Evolutionary conservation across 2,329 filamentous ascomycete species (phyloP).

Genomic region (Paraphaeosphaeria minitans): DNA sequence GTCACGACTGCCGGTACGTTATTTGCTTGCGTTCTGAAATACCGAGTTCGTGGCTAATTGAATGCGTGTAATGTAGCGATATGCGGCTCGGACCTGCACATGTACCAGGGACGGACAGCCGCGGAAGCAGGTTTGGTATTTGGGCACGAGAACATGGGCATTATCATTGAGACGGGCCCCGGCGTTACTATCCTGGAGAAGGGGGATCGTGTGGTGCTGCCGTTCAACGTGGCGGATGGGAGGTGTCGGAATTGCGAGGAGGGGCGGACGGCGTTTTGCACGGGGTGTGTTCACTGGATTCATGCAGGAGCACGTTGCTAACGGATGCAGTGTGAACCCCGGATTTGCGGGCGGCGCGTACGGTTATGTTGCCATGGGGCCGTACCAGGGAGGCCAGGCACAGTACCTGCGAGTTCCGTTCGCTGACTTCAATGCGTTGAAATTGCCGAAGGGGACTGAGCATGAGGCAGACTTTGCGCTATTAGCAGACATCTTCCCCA

Average conservation of each 20-base stretch:
- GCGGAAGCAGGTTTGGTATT: slow-evolving; percentile 67
- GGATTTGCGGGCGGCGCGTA: slow-evolving; percentile 66
- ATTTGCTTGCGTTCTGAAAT: background rate
- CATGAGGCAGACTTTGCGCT: slow-evolving; percentile 65
- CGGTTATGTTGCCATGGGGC: slow-evolving; percentile 67
- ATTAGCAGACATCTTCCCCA: slow-evolving; percentile 57
- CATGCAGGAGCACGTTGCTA: slow-evolving; percentile 9
- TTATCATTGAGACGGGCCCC: slow-evolving; percentile 59
- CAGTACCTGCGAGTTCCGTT: slow-evolving; percentile 69
- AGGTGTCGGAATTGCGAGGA: slow-evolving; percentile 69
- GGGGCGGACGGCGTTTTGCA: slow-evolving; percentile 68
- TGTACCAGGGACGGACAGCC: slow-evolving; percentile 70
- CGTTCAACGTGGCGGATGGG: slow-evolving; percentile 69
- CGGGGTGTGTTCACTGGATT: slow-evolving; percentile 50
- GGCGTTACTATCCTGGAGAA: slow-evolving; percentile 67
- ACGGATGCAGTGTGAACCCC: slow-evolving; percentile 54
- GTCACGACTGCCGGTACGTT: slow-evolving; percentile 63
- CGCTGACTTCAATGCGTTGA: slow-evolving; percentile 69
- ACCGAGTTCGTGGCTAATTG: slow-evolving; percentile 6
- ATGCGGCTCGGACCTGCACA: slow-evolving; percentile 59
- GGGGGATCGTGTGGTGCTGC: slow-evolving; percentile 68
- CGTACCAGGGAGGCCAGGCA: slow-evolving; percentile 62
- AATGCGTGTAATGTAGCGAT: slow-evolving; percentile 47
- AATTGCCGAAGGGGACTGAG: slow-evolving; percentile 64
- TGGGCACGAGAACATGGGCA: slow-evolving; percentile 67